These are phyloP conservation scores for Posidonia oceanica DNA, from an alignment of 116 monocot species.

Conservation along the genomic window DNA sequence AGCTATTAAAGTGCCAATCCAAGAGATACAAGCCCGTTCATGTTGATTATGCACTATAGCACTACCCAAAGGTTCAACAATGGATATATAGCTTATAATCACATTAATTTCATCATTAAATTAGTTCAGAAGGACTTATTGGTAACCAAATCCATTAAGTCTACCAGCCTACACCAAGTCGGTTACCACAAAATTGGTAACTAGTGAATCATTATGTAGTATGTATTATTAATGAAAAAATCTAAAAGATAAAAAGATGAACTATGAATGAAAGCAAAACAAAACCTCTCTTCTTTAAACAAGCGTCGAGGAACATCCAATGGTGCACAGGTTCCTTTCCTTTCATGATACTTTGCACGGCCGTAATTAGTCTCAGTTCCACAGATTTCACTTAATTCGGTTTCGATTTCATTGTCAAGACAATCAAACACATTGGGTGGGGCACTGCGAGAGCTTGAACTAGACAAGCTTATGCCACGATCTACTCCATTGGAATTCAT, in stretches of 20 bases:
- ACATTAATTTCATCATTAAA: too few relatives aligned
- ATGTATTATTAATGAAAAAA: neutral
- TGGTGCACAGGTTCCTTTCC: neutral
- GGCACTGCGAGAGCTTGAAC: neutral
- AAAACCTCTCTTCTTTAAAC: constrained; percentile 4
- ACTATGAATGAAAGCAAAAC: neutral
- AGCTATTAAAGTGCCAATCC: too few relatives aligned
- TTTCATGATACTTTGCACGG: neutral
- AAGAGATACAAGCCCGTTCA: too few relatives aligned
- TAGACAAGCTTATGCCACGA: too few relatives aligned
- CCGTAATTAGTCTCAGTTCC: neutral
- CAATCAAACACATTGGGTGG: neutral
- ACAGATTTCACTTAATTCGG: neutral
- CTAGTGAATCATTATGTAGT: too few relatives aligned
- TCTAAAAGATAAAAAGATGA: neutral
- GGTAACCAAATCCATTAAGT: too few relatives aligned
- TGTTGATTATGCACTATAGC: too few relatives aligned
- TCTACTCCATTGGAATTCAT: constrained; percentile 1
- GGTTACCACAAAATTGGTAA: too few relatives aligned
- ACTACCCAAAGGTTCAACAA: too few relatives aligned
- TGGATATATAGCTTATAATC: too few relatives aligned
- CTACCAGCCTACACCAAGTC: too few relatives aligned
- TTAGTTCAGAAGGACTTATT: too few relatives aligned
- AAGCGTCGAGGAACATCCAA: neutral
- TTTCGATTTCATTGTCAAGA: neutral